Evolutionary conservation across 345 rosid genomes (phyloP).

Genomic region (Euclidium syriacum): DNA sequence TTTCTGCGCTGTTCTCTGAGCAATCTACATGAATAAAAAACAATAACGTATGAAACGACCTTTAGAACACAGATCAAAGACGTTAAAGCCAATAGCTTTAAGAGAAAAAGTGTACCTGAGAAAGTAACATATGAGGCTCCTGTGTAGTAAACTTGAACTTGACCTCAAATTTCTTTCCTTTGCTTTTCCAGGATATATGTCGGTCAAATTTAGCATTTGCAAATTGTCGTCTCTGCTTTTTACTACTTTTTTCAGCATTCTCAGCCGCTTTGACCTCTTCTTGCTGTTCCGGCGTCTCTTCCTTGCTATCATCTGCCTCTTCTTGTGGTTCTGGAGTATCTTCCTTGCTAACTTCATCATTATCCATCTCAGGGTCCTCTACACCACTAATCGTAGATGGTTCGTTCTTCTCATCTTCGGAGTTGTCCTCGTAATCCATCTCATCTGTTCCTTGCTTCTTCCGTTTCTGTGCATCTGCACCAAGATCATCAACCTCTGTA

Average conservation of each 20-base stretch:
- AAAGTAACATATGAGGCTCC: constrained; percentile 81
- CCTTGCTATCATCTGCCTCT: constrained; percentile 29
- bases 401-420: constrained; percentile 44
- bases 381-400: constrained; percentile 27
- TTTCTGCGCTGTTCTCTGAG: constrained; percentile 73
- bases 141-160: constrained; percentile 50
- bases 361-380: constrained; percentile 31
- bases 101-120: constrained; percentile 59
- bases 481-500: constrained; percentile 71
- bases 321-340: constrained; percentile 17
- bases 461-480: constrained; percentile 65
- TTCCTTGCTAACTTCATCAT: constrained; percentile 37
- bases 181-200: constrained; percentile 37
- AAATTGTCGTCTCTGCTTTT: constrained; percentile 32
- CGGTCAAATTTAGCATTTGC: constrained; percentile 36
- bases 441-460: constrained; percentile 59
- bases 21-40: constrained; percentile 43
- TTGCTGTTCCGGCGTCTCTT: constrained; percentile 11
- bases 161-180: constrained; percentile 54
- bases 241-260: constrained; percentile 24
- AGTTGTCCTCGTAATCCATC: constrained; percentile 68
- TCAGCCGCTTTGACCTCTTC: constrained; percentile 17
- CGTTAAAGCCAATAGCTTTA: neutral
- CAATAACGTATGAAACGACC: neutral
- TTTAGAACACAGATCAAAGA: neutral